Evolutionary conservation across 2,329 filamentous ascomycete genomes (phyloP).

Genomic region (Podosphaera leucotricha): DNA sequence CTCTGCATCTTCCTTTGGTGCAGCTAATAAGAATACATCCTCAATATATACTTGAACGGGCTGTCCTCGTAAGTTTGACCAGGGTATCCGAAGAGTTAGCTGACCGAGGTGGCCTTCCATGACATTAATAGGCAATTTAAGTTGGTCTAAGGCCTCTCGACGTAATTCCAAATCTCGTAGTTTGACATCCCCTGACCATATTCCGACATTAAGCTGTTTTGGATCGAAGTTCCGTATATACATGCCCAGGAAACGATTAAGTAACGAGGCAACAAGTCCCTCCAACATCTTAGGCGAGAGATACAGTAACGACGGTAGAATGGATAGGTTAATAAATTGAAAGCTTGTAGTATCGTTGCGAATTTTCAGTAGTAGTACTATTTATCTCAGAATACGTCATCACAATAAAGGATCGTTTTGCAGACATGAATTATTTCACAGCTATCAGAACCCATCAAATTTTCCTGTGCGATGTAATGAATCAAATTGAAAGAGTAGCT

Average conservation of each 20-base stretch:
- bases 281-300: conserved; percentile 57
- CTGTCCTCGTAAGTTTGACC: conserved; percentile 87
- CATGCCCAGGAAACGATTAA: conserved; percentile 98
- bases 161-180: conserved; percentile 79
- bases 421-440: neutral
- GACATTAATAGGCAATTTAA: conserved; percentile 90
- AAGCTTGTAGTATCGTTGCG: neutral
- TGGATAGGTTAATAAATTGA: neutral
- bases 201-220: conserved; percentile 90
- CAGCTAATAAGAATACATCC: conserved; percentile 87
- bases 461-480: neutral
- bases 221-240: conserved; percentile 99
- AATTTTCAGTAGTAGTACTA: neutral
- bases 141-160: conserved; percentile 84
- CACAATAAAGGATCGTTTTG: neutral
- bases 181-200: conserved; percentile 97
- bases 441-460: neutral
- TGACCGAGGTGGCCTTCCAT: conserved; percentile 83
- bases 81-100: conserved; percentile 81
- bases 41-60: conserved; percentile 90
- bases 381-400: neutral
- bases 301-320: neutral
- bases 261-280: conserved; percentile 82
- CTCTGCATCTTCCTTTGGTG: conserved; percentile 82
- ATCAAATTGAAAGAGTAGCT: no score